Conservation (phyloP, 2,329 filamentous ascomycete genomes). For the Talaromyces sp. region DNA sequence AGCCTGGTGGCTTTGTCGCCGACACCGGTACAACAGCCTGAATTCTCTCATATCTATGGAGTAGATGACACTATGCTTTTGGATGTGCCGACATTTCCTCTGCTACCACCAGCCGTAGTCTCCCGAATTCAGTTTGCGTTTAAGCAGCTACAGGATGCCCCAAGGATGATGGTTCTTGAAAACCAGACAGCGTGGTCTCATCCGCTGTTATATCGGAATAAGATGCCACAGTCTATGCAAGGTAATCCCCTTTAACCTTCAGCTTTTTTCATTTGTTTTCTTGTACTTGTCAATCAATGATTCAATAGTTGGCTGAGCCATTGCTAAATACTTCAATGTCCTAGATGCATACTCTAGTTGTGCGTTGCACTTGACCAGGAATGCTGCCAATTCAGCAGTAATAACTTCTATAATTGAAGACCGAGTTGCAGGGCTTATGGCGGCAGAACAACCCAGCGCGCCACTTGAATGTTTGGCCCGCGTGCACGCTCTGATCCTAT, state of each 20-base stretch:
- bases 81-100: conserved; percentile 5
- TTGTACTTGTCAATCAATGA: background rate
- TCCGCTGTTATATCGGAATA: conserved; percentile 43
- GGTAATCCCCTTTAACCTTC: conserved; percentile 23
- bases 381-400: conserved; percentile 41
- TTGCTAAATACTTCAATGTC: background rate
- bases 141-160: conserved; percentile 41
- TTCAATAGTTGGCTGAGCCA: background rate
- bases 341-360: conserved; percentile 50
- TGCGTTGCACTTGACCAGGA: conserved; percentile 49
- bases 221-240: conserved; percentile 49
- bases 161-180: conserved; percentile 42
- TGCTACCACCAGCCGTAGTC: conserved; percentile 15
- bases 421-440: conserved; percentile 40
- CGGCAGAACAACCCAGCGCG: conserved; percentile 19
- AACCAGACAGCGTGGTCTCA: conserved; percentile 52
- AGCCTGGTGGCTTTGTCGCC: background rate
- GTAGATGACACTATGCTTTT: background rate
- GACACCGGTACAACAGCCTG: background rate
- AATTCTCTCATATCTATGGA: background rate
- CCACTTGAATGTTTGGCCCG: conserved; percentile 34
- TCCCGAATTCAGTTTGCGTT: conserved; percentile 32
- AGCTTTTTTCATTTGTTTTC: background rate
- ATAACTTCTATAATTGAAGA: conserved; percentile 46
- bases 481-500: conserved; percentile 45